Evolutionary conservation across 2,329 filamentous ascomycete genomes (phyloP).

Genomic region (Fusarium metavorans): DNA sequence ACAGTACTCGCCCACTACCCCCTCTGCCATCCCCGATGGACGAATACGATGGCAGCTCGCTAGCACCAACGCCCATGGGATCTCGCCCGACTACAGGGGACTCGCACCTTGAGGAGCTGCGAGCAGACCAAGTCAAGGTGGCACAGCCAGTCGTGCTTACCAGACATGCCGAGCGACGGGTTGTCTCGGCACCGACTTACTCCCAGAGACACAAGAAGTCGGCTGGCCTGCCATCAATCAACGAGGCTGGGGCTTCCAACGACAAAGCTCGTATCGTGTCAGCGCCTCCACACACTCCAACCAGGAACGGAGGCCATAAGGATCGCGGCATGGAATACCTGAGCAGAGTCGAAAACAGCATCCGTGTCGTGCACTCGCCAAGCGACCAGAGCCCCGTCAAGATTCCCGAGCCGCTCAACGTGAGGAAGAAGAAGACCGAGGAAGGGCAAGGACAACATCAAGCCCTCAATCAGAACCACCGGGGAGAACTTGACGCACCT

Average conservation of each 20-base stretch:
- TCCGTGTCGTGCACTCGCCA: conserved; percentile 67
- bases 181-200: conserved; percentile 64
- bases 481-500: conserved; percentile 20
- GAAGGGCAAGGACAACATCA: conserved; percentile 35
- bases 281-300: conserved; percentile 55
- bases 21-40: conserved; percentile 56
- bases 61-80: conserved; percentile 30
- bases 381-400: conserved; percentile 50
- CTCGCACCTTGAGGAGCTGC: conserved; percentile 38
- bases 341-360: conserved; percentile 62
- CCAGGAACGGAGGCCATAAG: conserved; percentile 47
- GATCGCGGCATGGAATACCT: conserved; percentile 58
- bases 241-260: conserved; percentile 52
- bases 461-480: conserved; percentile 27
- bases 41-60: conserved; percentile 24
- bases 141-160: conserved; percentile 48
- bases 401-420: conserved; percentile 55
- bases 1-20: conserved; percentile 64
- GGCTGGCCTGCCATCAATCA: conserved; percentile 61
- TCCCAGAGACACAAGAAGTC: conserved; percentile 54
- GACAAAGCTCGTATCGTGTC: conserved; percentile 61
- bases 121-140: conserved; percentile 44
- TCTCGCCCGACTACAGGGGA: conserved; percentile 44
- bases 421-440: conserved; percentile 57
- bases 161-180: conserved; percentile 57